A percentile compares a stretch with the other conserved stretches of the same genome.
Conservation (phyloP, 1,139 yeast genomes). For the Sugiyamaella grinbergsii region DNA sequence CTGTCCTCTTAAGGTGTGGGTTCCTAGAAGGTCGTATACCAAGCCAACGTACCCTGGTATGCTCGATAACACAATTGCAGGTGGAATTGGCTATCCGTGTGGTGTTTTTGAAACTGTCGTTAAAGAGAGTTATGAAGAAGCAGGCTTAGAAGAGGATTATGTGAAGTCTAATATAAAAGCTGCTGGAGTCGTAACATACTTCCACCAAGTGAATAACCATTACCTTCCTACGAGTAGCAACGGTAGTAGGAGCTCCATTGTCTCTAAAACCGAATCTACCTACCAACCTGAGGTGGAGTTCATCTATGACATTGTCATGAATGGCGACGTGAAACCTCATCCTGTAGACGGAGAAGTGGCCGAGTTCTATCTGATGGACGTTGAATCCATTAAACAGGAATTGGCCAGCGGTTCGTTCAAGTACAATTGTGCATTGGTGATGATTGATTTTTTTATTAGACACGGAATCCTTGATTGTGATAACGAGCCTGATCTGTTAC, state of each 20-base stretch:
- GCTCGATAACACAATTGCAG: constrained; percentile 94
- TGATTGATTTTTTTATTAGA: constrained; percentile 81
- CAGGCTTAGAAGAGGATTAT: constrained; percentile 63
- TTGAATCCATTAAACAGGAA: constrained; percentile 56
- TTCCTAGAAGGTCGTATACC: constrained; percentile 73
- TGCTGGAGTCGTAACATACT: constrained; percentile 72
- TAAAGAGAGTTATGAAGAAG: constrained; percentile 91
- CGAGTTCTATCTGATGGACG: constrained; percentile 62
- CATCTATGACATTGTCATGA: constrained; percentile 69
- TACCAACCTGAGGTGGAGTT: constrained; percentile 91
- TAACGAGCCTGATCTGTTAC: constrained; percentile 62
- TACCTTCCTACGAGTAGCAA: not conserved
- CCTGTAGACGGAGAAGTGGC: constrained; percentile 90
- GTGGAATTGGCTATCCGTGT: constrained; percentile 84
- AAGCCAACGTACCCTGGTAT: constrained; percentile 89
- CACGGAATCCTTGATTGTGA: constrained; percentile 69
- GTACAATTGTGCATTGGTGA: constrained; percentile 81
- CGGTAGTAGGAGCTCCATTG: too few relatives aligned
- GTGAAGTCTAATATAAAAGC: constrained; percentile 51
- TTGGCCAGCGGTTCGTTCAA: constrained; percentile 66
- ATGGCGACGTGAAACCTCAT: constrained; percentile 53
- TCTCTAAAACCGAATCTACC: constrained; percentile 51
- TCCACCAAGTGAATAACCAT: constrained; percentile 44
- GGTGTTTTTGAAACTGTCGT: constrained; percentile 74
- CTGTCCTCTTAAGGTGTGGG: constrained; percentile 67